These are phyloP conservation scores for Galerina sulciceps DNA, from an alignment of 768 basidiomycete genomes.

Conservation along the genomic window DNA sequence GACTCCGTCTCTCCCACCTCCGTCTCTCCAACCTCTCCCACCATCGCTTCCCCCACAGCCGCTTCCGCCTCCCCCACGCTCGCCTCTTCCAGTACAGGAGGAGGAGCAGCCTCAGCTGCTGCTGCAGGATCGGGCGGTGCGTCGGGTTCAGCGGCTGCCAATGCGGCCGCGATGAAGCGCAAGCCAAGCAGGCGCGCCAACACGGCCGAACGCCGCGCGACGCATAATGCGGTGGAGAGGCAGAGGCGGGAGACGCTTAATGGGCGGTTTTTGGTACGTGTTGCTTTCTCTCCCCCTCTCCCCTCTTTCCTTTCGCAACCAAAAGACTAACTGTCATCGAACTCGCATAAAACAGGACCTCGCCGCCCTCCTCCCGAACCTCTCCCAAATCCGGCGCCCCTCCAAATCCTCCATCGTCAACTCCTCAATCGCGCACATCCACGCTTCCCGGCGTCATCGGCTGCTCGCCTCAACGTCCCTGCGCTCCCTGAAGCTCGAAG, in stretches of 20 bases:
- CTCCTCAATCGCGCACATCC: conserved; percentile 88
- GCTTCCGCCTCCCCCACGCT: too few relatives aligned
- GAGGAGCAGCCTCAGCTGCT: conserved; percentile 5
- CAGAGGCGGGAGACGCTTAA: conserved; percentile 93
- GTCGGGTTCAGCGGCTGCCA: conserved; percentile 18
- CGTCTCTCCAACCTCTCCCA: too few relatives aligned
- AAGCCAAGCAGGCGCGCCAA: conserved; percentile 91
- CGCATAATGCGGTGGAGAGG: conserved; percentile 97
- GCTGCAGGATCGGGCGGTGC: conserved; percentile 18
- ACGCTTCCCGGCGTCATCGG: conserved; percentile 81
- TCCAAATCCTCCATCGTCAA: conserved; percentile 98
- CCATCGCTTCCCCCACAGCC: too few relatives aligned
- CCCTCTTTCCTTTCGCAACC: conserved; percentile 3
- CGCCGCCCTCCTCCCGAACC: conserved; percentile 88
- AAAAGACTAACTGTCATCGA: too few relatives aligned
- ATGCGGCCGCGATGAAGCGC: conserved; percentile 59
- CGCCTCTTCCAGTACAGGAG: too few relatives aligned
- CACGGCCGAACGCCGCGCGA: conserved; percentile 94
- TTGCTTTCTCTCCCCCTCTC: neutral
- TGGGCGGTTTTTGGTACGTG: conserved; percentile 81
- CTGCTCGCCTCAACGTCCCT: conserved; percentile 83
- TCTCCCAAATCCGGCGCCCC: conserved; percentile 89
- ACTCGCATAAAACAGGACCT: conserved; percentile 68
- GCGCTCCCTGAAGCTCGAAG: conserved; percentile 76
- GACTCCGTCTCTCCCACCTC: conserved; percentile 14